Evolutionary conservation across 441 rosid species (phyloP).

Genomic region (Biscutella laevigata): DNA sequence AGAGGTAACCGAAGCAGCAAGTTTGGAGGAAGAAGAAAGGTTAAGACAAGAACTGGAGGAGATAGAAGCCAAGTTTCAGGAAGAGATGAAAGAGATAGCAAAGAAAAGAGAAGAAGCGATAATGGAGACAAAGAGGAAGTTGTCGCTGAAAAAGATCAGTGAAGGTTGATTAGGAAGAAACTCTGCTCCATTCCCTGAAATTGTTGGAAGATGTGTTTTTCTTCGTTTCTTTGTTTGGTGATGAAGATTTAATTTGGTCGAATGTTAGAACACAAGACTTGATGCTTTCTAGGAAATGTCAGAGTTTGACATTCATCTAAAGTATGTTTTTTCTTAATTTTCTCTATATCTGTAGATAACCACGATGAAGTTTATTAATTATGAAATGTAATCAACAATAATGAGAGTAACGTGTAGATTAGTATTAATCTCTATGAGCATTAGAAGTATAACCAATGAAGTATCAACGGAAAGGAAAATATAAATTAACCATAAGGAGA

Average conservation of each 20-base stretch:
- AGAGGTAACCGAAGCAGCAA: conserved; percentile 29
- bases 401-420: too few species aligned
- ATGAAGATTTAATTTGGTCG: background rate
- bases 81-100: conserved; percentile 34
- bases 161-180: too few species aligned
- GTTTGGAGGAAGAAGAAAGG: conserved; percentile 28
- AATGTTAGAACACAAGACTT: background rate
- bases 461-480: background rate
- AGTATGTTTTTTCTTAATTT: too few species aligned
- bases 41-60: conserved; percentile 33
- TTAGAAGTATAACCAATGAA: too few species aligned
- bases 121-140: conserved; percentile 36
- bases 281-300: too few species aligned
- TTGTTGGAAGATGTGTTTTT: conserved; percentile 21
- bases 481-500: background rate
- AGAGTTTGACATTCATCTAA: too few species aligned
- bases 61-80: conserved; percentile 42
- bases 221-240: background rate
- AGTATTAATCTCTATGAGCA: too few species aligned
- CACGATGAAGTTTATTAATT: too few species aligned
- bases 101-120: conserved; percentile 50
- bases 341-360: too few species aligned
- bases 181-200: conserved; percentile 22
- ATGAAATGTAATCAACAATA: too few species aligned
- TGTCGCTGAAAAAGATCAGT: conserved; percentile 2